Percentiles rank a stretch among this genome's conserved stretches.
Conservation (phyloP, 352 stramenopile species). For the Phytophthora gonapodyides region DNA sequence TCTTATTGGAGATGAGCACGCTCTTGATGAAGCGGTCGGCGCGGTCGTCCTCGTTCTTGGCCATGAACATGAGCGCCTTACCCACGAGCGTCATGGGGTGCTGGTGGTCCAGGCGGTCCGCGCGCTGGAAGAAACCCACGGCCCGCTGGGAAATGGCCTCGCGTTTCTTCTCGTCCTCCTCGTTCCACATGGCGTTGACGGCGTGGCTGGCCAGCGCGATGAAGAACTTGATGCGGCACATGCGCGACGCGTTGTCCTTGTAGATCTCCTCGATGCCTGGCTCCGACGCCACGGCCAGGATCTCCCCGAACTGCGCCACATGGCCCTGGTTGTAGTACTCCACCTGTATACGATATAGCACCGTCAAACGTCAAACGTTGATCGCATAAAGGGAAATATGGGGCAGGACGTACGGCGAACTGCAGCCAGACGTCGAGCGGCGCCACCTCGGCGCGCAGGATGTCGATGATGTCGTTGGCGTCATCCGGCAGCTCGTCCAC, state of each 20-base stretch:
- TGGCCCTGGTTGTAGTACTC: conserved; percentile 90
- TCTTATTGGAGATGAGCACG: conserved; percentile 89
- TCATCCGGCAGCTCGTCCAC: conserved; percentile 90
- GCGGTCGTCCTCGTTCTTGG: conserved; percentile 91
- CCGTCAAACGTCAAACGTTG: conserved; percentile 3
- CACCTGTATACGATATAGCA: conserved; percentile 46
- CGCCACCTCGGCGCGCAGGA: conserved; percentile 89
- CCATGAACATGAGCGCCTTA: conserved; percentile 94
- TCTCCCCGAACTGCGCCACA: conserved; percentile 85
- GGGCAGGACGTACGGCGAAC: conserved; percentile 68
- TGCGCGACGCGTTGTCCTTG: conserved; percentile 82
- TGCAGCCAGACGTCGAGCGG: conserved; percentile 92
- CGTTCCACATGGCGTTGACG: conserved; percentile 90
- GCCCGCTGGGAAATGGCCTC: conserved; percentile 81
- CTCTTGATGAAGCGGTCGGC: conserved; percentile 92
- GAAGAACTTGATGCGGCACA: conserved; percentile 91
- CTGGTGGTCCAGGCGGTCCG: conserved; percentile 89
- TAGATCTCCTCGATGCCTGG: conserved; percentile 89
- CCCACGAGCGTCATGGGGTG: conserved; percentile 90
- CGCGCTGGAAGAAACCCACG: conserved; percentile 86
- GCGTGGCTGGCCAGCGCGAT: conserved; percentile 85
- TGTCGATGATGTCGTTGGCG: conserved; percentile 93
- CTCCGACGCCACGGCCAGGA: conserved; percentile 79
- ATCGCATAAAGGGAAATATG: background rate
- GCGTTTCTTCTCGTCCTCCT: conserved; percentile 89